phyloP scores from a whole-genome alignment of 768 basidiomycete species.

The Auriculariales sp. region DNA sequence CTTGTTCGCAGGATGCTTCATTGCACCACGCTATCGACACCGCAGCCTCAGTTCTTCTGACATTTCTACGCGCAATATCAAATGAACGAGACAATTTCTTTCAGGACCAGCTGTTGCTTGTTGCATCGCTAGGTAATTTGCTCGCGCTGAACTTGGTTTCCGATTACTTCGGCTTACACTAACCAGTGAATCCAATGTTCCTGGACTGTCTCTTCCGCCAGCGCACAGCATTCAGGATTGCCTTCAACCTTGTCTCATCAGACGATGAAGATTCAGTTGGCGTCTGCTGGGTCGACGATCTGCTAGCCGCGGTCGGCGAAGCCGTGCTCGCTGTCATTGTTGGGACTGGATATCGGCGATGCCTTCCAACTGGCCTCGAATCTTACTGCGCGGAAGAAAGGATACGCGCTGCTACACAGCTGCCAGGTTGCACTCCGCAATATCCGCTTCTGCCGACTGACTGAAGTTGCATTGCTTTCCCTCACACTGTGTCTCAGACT shows the following conservation, averaged over 20 bases:
- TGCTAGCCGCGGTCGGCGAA: constrained; percentile 39
- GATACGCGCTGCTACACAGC: constrained; percentile 45
- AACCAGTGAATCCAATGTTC: constrained; percentile 6
- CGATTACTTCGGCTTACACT: background rate
- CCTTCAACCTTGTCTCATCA: constrained; percentile 17
- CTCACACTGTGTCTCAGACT: constrained; percentile 24
- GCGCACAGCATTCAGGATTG: constrained; percentile 34
- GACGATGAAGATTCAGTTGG: constrained; percentile 17
- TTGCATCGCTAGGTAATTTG: background rate
- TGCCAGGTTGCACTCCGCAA: constrained; percentile 57
- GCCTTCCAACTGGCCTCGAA: constrained; percentile 16
- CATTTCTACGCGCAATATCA: background rate
- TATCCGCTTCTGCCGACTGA: background rate
- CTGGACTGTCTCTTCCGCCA: constrained; percentile 33
- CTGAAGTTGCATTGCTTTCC: background rate
- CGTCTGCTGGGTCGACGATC: constrained; percentile 53
- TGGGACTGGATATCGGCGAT: background rate
- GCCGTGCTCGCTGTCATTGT: constrained; percentile 16
- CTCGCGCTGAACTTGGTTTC: background rate
- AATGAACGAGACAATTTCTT: no score
- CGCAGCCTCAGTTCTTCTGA: background rate
- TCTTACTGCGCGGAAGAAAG: constrained; percentile 33
- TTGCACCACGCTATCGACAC: background rate
- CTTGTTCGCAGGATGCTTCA: background rate
- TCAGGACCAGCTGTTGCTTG: no score